phyloP scores from a whole-genome alignment of 2,329 filamentous ascomycete genomes.

The Talaromyces verruculosus region DNA sequence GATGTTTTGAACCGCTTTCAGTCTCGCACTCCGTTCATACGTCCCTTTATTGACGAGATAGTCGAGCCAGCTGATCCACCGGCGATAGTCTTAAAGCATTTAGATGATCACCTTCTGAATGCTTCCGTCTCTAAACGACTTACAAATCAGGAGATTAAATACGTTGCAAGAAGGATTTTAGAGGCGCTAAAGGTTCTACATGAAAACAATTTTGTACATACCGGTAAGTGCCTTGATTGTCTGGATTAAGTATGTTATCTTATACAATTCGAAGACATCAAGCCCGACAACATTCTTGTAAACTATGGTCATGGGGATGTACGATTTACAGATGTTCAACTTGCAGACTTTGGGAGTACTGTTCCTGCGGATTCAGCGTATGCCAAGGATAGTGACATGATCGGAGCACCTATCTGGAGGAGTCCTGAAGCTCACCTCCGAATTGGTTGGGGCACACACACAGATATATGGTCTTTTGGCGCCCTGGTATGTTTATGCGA shows the following conservation, averaged over 20 bases:
- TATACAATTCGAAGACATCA: conserved; percentile 23
- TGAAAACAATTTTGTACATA: conserved; percentile 11
- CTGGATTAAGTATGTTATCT: not conserved
- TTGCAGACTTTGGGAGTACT: conserved; percentile 25
- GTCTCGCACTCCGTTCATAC: not conserved
- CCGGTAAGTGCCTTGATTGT: not conserved
- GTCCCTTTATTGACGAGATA: conserved; percentile 14
- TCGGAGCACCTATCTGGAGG: conserved; percentile 25
- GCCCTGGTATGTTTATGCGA: conserved; percentile 21
- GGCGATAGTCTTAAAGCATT: conserved; percentile 9
- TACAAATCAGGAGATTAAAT: conserved; percentile 9
- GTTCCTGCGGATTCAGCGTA: conserved; percentile 20
- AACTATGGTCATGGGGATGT: conserved; percentile 22
- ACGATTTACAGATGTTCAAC: conserved; percentile 25
- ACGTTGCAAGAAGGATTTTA: conserved; percentile 6
- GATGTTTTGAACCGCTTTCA: conserved; percentile 10
- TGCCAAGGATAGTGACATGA: conserved; percentile 21
- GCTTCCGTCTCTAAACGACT: not conserved
- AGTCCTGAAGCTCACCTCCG: conserved; percentile 25
- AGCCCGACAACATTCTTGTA: conserved; percentile 26
- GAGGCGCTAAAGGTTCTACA: conserved; percentile 1
- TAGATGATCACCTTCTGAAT: conserved; percentile 12
- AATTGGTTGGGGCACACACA: conserved; percentile 24
- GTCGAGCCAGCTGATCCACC: not conserved
- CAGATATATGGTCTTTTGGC: conserved; percentile 27